Base-by-base conservation (phyloP, 352 stramenopile species). In the Globisporangium spinosum region DNA sequence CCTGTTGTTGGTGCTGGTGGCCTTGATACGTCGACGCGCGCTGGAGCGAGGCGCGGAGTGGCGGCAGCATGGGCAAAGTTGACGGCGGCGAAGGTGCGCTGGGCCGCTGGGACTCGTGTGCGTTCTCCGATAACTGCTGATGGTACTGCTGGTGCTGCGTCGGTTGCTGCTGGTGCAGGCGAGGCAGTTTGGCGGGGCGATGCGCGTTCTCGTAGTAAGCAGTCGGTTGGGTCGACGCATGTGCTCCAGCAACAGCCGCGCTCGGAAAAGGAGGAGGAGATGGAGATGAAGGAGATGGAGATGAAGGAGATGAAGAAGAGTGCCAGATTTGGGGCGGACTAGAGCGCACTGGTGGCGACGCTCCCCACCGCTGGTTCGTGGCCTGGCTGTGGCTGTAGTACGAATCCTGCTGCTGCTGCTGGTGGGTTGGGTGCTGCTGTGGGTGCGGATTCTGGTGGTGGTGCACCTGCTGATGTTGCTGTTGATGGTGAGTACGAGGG, bases 41-140 rank as follows among this genome's bases (percentile, higher is more conserved):
- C 59, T 64, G 38, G 59, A 64, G 59, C 59, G 59, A 64, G 23
- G 59, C 59, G 10, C 59, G 40, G 7, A 64, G 38, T 9, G 58
- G 55, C 58, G 58, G 58, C 59, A 64, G 40, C 59, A 29, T 40
- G 35, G 38, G 58, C 7, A 38, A 35, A 38, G 32, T 38, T 15
- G 6, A 17, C 23, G 58, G 35, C 20, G 56, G 32, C 23, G 58
- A 29, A n/a, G 32, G 8, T 34, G 32, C 53, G 15, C 53, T 58
- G 25, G 12, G 0, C 1, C 53, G 25, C 13, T 45, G 38, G 38
- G 53, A 17, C 25, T 58, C 32, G 25, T 25, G 12, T 13, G 15
- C 25, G 4, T 25, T 17, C 13, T 38, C 29, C 25, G 13, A 38
- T 1, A 3, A 1, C 9, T 55, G 51, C 25, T 38, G 53, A 2